Conservation (phyloP, 805 yeast genomes). For the Candida qinlingensis region DNA sequence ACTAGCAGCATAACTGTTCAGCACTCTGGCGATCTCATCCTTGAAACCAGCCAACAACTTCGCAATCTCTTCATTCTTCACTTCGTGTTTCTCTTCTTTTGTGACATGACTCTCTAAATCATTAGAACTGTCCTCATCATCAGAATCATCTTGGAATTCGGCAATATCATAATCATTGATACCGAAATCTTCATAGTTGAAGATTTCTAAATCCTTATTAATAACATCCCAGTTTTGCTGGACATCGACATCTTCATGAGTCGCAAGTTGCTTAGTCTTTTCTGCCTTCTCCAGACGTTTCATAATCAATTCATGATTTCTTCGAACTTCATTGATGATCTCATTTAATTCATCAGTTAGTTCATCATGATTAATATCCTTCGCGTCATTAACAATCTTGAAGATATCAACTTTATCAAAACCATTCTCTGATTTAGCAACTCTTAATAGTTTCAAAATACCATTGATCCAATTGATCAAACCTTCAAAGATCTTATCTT, state of each 20-base stretch:
- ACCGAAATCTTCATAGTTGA: constrained; percentile 43
- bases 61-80: constrained; percentile 3
- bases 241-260: constrained; percentile 20
- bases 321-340: constrained; percentile 31
- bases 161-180: constrained; percentile 43
- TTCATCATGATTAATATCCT: constrained; percentile 21
- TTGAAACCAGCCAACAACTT: constrained; percentile 2
- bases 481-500: constrained; percentile 62
- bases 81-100: neutral
- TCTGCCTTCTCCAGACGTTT: constrained; percentile 29
- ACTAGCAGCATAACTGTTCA: neutral
- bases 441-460: constrained; percentile 57
- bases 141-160: constrained; percentile 29
- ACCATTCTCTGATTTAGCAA: constrained; percentile 39
- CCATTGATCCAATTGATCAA: constrained; percentile 70
- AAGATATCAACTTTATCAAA: constrained; percentile 41
- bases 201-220: constrained; percentile 33
- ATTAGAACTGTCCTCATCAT: constrained; percentile 2
- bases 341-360: constrained; percentile 35
- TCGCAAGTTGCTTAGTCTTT: constrained; percentile 11
- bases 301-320: constrained; percentile 28
- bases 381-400: constrained; percentile 25
- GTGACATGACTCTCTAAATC: constrained; percentile 2
- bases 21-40: neutral
- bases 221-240: constrained; percentile 40